A percentile compares a stretch with the other conserved stretches of the same genome.
Conservation (phyloP, 305 asterid genomes). For the Andrographis paniculata region DNA sequence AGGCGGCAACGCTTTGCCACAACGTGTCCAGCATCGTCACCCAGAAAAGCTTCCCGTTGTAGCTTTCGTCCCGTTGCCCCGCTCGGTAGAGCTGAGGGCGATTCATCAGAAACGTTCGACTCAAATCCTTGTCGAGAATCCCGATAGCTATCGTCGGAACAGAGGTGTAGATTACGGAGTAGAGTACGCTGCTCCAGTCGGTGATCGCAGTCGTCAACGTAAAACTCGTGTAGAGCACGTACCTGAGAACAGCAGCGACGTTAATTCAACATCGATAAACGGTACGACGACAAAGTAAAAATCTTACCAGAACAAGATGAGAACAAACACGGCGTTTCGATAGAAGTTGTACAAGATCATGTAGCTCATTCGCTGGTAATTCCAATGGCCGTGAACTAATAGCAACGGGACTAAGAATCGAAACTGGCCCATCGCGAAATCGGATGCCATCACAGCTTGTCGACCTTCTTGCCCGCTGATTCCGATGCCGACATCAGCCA, state of each 20-base stretch:
- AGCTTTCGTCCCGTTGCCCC: conserved; percentile 69
- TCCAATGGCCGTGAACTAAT: conserved; percentile 83
- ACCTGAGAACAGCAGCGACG: conserved; percentile 36
- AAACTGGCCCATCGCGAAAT: conserved; percentile 84
- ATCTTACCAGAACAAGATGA: conserved; percentile 66
- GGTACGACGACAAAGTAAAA: too few species aligned
- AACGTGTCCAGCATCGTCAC: conserved; percentile 57
- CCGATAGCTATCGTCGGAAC: conserved; percentile 61
- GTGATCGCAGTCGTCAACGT: conserved; percentile 68
- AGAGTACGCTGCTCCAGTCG: conserved; percentile 78
- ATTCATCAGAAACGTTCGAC: conserved; percentile 45
- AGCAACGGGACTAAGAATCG: conserved; percentile 71
- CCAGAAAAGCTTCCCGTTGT: conserved; percentile 54
- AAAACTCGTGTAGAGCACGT: conserved; percentile 52
- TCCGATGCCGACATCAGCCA: conserved; percentile 87
- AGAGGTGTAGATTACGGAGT: conserved; percentile 59
- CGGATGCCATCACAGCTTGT: conserved; percentile 90
- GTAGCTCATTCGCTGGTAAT: conserved; percentile 73
- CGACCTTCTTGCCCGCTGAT: conserved; percentile 86
- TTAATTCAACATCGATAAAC: too few species aligned
- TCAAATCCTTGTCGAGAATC: conserved; percentile 66
- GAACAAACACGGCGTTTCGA: conserved; percentile 60
- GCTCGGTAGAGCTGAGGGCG: conserved; percentile 64
- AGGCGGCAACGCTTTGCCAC: conserved; percentile 67
- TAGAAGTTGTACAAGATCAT: conserved; percentile 74